Evolutionary conservation across 129 eudicot genomes (phyloP).

Genomic region (Lactuca sativa): DNA sequence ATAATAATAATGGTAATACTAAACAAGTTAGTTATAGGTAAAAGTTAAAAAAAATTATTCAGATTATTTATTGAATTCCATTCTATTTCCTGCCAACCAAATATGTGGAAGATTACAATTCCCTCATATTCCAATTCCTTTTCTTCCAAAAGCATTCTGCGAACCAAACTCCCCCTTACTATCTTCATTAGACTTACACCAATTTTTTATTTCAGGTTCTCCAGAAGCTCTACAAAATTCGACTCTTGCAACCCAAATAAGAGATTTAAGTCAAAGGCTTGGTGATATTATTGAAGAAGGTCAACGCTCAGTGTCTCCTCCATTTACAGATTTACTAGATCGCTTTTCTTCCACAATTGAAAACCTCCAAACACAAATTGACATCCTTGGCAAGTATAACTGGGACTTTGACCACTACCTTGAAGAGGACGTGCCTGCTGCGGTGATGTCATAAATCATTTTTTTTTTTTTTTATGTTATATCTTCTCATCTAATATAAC

Average conservation of each 20-base stretch:
- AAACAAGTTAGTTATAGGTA: neutral
- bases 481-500: slow-evolving; percentile 4
- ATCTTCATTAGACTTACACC: slow-evolving; percentile 3
- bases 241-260: slow-evolving; percentile 50
- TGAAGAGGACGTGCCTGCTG: slow-evolving; percentile 74
- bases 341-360: slow-evolving; percentile 47
- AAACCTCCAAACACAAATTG: slow-evolving; percentile 59
- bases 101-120: no score
- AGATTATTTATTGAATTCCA: no score
- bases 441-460: slow-evolving; percentile 44
- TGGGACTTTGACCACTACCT: slow-evolving; percentile 87
- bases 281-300: slow-evolving; percentile 48
- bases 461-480: neutral
- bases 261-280: slow-evolving; percentile 56
- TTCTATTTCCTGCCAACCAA: no score
- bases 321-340: slow-evolving; percentile 44
- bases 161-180: neutral
- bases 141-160: neutral
- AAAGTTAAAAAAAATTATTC: no score
- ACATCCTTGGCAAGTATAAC: slow-evolving; percentile 54
- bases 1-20: no score
- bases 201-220: slow-evolving; percentile 42
- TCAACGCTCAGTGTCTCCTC: slow-evolving; percentile 58
- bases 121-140: neutral
- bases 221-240: slow-evolving; percentile 46